phyloP scores from a whole-genome alignment of 1,284 basidiomycete species.

The Tilletia horrida region DNA sequence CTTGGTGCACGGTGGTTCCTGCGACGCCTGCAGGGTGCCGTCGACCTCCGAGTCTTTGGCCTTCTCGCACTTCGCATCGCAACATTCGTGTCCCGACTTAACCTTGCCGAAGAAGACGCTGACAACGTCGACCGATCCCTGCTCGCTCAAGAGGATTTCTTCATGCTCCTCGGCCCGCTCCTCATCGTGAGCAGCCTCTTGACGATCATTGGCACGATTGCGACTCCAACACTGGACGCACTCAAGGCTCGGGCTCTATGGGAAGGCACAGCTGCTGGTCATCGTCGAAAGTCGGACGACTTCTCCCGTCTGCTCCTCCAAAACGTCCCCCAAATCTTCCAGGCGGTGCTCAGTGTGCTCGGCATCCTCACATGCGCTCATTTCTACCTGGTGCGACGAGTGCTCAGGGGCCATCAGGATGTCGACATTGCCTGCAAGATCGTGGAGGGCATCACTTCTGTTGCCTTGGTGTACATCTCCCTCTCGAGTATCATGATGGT shows the following conservation, averaged over 20 bases:
- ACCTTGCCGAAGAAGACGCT: background rate
- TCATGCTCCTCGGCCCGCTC: background rate
- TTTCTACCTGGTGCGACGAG: background rate
- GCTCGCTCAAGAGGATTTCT: background rate
- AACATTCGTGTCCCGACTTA: background rate
- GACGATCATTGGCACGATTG: background rate
- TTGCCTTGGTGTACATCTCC: background rate
- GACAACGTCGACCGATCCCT: background rate
- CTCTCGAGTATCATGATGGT: background rate
- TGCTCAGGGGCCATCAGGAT: background rate
- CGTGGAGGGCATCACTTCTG: background rate
- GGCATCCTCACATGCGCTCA: background rate
- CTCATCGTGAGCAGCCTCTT: background rate
- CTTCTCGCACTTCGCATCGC: background rate
- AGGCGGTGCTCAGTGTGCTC: background rate
- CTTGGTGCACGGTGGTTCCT: background rate
- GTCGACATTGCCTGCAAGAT: background rate
- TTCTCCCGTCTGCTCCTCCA: background rate
- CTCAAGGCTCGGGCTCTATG: conserved; percentile 2
- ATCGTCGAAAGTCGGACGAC: background rate
- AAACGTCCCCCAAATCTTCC: background rate
- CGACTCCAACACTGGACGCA: conserved; percentile 1
- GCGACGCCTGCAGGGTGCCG: background rate
- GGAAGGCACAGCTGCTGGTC: background rate
- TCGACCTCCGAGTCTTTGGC: conserved; percentile 5